A percentile compares a stretch with the other conserved stretches of the same genome.
phyloP scores from a whole-genome alignment of 768 basidiomycete species.

The Kwoniella heveanensis region DNA sequence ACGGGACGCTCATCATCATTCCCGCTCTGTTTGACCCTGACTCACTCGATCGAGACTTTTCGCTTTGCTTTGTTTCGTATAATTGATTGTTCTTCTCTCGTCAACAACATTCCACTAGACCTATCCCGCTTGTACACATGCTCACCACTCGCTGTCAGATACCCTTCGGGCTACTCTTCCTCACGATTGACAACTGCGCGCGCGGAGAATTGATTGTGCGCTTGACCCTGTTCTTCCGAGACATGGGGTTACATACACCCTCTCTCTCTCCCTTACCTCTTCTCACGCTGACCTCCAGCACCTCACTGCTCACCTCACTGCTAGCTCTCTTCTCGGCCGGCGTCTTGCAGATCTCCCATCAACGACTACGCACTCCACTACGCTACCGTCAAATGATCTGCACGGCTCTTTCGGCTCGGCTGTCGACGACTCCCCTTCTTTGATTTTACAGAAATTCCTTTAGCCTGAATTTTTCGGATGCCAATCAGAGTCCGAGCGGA shows the following conservation, averaged over 20 bases:
- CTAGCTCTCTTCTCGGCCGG: no score
- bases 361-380: conserved; percentile 1
- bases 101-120: no score
- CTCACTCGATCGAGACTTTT: not conserved
- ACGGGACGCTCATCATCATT: not conserved
- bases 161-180: no score
- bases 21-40: not conserved
- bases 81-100: not conserved
- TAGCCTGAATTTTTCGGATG: no score
- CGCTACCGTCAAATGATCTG: not conserved
- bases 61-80: not conserved
- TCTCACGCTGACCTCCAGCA: not conserved
- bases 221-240: not conserved
- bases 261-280: not conserved
- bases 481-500: no score
- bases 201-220: not conserved
- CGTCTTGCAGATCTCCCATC: not conserved
- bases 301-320: no score
- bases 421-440: not conserved
- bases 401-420: not conserved
- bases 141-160: not conserved
- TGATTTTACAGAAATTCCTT: no score
- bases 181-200: not conserved
- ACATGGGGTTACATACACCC: not conserved
- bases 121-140: not conserved